These are phyloP conservation scores for Blastobotrys robertii DNA, from an alignment of 805 yeast genomes.

Conservation along the genomic window DNA sequence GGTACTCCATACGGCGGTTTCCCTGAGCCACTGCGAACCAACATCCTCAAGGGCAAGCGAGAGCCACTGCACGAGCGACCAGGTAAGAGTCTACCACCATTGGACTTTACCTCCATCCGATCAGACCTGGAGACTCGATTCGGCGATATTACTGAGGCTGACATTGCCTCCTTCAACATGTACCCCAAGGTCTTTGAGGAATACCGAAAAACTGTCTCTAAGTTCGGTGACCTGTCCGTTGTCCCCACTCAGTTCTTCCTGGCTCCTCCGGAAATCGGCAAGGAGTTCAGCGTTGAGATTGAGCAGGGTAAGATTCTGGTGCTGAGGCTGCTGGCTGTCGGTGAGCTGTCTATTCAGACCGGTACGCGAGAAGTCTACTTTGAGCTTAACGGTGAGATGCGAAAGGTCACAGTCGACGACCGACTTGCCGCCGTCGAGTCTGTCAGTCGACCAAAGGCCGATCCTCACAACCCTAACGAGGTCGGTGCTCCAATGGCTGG, in stretches of 20 bases:
- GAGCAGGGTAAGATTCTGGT: conserved; percentile 93
- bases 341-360: conserved; percentile 73
- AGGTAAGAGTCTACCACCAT: conserved; percentile 80
- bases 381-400: conserved; percentile 96
- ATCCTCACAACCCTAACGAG: conserved; percentile 75
- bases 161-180: conserved; percentile 94
- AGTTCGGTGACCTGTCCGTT: conserved; percentile 87
- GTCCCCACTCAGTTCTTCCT: conserved; percentile 88
- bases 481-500: conserved; percentile 99
- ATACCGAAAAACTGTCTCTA: conserved; percentile 60
- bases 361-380: conserved; percentile 96
- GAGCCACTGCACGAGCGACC: conserved; percentile 84
- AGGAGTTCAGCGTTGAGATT: conserved; percentile 80
- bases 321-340: conserved; percentile 84
- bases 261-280: conserved; percentile 77
- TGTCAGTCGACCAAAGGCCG: conserved; percentile 84
- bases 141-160: conserved; percentile 73
- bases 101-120: conserved; percentile 62
- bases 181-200: conserved; percentile 95
- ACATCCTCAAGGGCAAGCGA: conserved; percentile 85
- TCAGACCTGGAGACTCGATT: conserved; percentile 69
- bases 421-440: conserved; percentile 78
- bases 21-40: conserved; percentile 97
- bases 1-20: conserved; percentile 99
- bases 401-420: conserved; percentile 89